Conservation (phyloP, 176 grass and related monocot species). For the Lolium perenne region DNA sequence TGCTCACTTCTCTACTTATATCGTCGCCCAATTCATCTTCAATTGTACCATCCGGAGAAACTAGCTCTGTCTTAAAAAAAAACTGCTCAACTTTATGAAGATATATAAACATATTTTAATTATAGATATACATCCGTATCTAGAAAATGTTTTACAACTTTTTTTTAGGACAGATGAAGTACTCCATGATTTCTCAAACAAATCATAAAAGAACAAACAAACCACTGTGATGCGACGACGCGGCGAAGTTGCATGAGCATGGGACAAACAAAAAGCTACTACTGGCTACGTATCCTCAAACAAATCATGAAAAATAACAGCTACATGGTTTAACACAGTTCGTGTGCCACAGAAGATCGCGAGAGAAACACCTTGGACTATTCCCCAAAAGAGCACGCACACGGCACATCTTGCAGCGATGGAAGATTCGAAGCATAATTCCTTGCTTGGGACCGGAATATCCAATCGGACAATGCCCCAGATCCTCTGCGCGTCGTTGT, state of each 20-base stretch:
- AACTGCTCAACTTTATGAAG: no score
- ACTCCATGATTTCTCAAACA: no score
- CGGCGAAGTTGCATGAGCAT: background rate
- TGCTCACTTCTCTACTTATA: no score
- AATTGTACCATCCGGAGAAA: no score
- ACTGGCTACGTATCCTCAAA: background rate
- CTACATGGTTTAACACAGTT: background rate
- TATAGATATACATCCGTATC: no score
- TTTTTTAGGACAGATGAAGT: no score
- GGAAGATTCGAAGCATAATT: conserved; percentile 62
- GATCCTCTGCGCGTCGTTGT: conserved; percentile 58
- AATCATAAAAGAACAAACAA: no score
- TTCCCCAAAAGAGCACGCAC: background rate
- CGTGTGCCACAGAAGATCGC: background rate
- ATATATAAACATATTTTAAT: no score
- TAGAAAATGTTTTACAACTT: no score
- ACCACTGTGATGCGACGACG: background rate
- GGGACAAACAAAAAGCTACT: background rate
- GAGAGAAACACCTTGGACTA: background rate
- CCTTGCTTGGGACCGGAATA: conserved; percentile 38
- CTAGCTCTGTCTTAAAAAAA: no score
- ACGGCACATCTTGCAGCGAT: background rate
- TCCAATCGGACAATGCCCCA: conserved; percentile 44
- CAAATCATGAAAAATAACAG: background rate
- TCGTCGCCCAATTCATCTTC: no score